Base-by-base conservation (phyloP, 1,139 yeast genomes). In the Hyphopichia burtonii region DNA sequence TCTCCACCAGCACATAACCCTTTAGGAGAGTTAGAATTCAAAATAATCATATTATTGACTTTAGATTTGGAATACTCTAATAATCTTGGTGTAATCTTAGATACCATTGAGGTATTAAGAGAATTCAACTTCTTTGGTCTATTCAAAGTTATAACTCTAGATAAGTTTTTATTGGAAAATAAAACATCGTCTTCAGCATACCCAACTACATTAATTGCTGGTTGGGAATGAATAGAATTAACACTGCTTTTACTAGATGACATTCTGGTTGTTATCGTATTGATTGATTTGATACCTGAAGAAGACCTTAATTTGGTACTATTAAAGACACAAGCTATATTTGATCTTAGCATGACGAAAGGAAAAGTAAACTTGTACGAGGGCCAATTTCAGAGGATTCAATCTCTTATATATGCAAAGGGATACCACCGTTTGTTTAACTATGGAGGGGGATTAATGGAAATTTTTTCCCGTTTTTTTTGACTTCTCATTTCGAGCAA, bases 1-100 rank as follows among this genome's bases (percentile, higher is more conserved):
- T 93, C 99, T 34, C 98, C 99, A 41, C 99, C 99, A 34, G 98
- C 87, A 66, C 93, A 85, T 45, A 84, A 76, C 2, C 88, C 78
- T 52, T 72, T 78, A 19, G 75, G 74, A 12, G 85, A 82, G 36
- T 77, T 78, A 22, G 96, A 86, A 43, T 81, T 82, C 47, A 91
- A 70, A 35, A 93, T 72, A 37, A 91, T 68, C 46, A 88, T 60
- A 50, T 83, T 80, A 47, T 85, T 82, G 15, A 78, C 67, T 37
- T 75, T 73, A 12, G 90, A 79, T 58, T 86, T 85, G 42, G 88
- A 73, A 66, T 85, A 90, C 57, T 89, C 96, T 44, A 77, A 61
- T 50, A 93, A 66, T 35, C 96, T 78, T 25, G 95, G 93, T 34
- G 80, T 71, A 47, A 93, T 85, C 55, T 82, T 77, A 39, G 74